Conservation (phyloP, 192 early-diverging fungal species). For the Physocladia obscura region DNA sequence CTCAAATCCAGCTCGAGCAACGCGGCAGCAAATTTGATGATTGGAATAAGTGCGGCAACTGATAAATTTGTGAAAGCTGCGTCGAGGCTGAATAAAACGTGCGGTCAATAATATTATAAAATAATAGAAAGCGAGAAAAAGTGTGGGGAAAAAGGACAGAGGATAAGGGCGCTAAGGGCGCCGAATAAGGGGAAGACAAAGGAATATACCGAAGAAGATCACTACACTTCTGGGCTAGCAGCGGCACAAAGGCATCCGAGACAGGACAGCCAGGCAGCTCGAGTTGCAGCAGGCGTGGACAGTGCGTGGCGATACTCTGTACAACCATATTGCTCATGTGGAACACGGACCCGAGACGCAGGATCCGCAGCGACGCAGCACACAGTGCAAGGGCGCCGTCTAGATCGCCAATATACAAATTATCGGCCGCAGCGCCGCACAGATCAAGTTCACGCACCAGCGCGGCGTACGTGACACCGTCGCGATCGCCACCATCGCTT, state of each 20-base stretch:
- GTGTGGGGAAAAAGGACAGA: background rate
- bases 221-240: slow-evolving; percentile 42
- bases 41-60: slow-evolving; percentile 39
- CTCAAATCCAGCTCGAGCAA: slow-evolving; percentile 49
- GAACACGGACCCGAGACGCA: slow-evolving; percentile 52
- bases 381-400: slow-evolving; percentile 41
- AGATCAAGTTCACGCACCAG: slow-evolving; percentile 52
- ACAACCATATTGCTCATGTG: slow-evolving; percentile 54
- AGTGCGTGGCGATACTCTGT: slow-evolving; percentile 40
- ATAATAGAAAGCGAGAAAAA: background rate
- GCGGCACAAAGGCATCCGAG: slow-evolving; percentile 50
- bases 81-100: slow-evolving; percentile 38
- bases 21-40: slow-evolving; percentile 36
- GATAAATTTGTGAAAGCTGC: slow-evolving; percentile 52
- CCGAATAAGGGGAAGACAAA: background rate
- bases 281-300: slow-evolving; percentile 43
- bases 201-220: slow-evolving; percentile 31
- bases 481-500: too few species aligned
- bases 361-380: slow-evolving; percentile 36
- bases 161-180: too few species aligned
- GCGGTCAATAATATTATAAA: background rate
- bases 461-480: slow-evolving; percentile 33
- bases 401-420: slow-evolving; percentile 57
- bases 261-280: slow-evolving; percentile 57
- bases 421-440: slow-evolving; percentile 49